A percentile compares a stretch with the other conserved stretches of the same genome.
Conservation (phyloP, 352 stramenopile species). For the Nothophytophthora sp. region DNA sequence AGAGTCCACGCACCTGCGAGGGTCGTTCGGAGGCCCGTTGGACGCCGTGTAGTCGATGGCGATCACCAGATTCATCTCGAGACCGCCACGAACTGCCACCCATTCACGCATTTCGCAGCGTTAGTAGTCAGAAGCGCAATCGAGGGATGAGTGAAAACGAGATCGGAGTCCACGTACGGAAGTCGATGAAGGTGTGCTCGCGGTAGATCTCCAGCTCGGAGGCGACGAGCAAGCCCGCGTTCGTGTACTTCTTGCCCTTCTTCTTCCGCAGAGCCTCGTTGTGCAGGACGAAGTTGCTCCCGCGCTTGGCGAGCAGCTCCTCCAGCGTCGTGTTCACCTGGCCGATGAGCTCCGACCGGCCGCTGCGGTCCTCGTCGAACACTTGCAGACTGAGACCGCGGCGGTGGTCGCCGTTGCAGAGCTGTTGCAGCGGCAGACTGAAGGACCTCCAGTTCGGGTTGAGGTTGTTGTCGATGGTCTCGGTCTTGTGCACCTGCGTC, state of each 20-base stretch:
- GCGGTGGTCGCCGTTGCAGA: slow-evolving; percentile 79
- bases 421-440: slow-evolving; percentile 59
- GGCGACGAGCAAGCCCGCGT: slow-evolving; percentile 47
- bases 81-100: slow-evolving; percentile 58
- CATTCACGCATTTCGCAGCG: slow-evolving; percentile 1
- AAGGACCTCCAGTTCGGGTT: slow-evolving; percentile 68
- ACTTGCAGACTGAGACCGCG: slow-evolving; percentile 76
- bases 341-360: slow-evolving; percentile 74
- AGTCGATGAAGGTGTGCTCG: slow-evolving; percentile 61
- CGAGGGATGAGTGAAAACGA: too few species aligned
- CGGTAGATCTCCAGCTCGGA: slow-evolving; percentile 42
- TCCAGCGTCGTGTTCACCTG: slow-evolving; percentile 55
- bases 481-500: slow-evolving; percentile 62
- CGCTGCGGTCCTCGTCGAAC: slow-evolving; percentile 77
- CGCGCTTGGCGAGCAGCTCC: slow-evolving; percentile 55
- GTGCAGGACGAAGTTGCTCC: slow-evolving; percentile 54
- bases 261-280: slow-evolving; percentile 61
- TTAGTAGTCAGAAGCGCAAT: too few species aligned
- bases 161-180: slow-evolving; percentile 54
- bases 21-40: slow-evolving; percentile 53
- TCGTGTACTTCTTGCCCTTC: slow-evolving; percentile 76
- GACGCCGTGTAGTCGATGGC: slow-evolving; percentile 80
- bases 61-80: slow-evolving; percentile 88
- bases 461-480: slow-evolving; percentile 73
- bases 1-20: slow-evolving; percentile 38